Evolutionary conservation across 129 eudicot genomes (phyloP).

Genomic region (Artemisia argyi): DNA sequence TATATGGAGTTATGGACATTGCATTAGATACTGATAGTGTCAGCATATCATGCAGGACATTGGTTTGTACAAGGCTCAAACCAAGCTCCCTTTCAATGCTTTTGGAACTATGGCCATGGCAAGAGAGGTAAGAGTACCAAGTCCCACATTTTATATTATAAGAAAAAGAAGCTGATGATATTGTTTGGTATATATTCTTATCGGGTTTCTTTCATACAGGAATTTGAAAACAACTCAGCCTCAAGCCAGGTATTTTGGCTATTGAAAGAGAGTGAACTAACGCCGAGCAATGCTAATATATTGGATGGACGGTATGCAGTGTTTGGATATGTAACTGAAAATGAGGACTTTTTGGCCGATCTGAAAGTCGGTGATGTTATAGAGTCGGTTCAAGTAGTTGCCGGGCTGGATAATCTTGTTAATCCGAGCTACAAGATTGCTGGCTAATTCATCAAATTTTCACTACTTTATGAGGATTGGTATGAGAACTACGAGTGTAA

Average conservation of each 20-base stretch:
- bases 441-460: conserved; percentile 45
- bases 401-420: conserved; percentile 90
- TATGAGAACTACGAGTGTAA: conserved; percentile 21
- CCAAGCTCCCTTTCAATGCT: conserved; percentile 94
- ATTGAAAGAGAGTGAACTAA: conserved; percentile 94
- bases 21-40: background rate
- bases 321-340: conserved; percentile 88
- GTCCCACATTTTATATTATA: background rate
- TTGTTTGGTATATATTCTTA: background rate
- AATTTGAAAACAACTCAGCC: conserved; percentile 89
- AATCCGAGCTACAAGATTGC: conserved; percentile 99
- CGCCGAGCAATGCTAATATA: conserved; percentile 97
- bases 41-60: conserved; percentile 63
- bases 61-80: conserved; percentile 98
- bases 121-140: conserved; percentile 62
- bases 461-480: conserved; percentile 22
- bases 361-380: conserved; percentile 95
- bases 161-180: background rate
- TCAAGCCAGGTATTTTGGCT: conserved; percentile 98
- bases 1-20: background rate
- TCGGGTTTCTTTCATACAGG: conserved; percentile 42
- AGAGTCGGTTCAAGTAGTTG: conserved; percentile 87
- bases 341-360: conserved; percentile 88
- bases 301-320: conserved; percentile 93
- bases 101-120: conserved; percentile 99